Evolutionary conservation across 1,139 yeast species (phyloP).

Genomic region (Pichia norvegensis): DNA sequence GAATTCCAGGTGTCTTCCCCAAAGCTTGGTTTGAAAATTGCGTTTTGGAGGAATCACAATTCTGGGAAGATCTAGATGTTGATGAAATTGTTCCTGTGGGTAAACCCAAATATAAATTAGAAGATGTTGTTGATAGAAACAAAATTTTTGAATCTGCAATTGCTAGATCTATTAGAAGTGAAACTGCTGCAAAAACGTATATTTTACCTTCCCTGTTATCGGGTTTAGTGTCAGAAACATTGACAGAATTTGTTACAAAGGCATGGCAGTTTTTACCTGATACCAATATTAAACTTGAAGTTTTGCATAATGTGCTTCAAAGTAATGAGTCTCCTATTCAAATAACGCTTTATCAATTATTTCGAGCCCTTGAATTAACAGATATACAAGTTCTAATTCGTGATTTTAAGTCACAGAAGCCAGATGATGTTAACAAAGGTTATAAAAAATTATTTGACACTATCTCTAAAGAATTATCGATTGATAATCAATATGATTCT

Average conservation of each 20-base stretch:
- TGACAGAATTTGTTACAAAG: conserved; percentile 20
- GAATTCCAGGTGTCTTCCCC: conserved; percentile 52
- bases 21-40: conserved; percentile 27
- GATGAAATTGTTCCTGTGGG: conserved; percentile 23
- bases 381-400: conserved; percentile 23
- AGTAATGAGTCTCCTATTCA: conserved; percentile 42
- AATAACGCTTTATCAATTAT: conserved; percentile 43
- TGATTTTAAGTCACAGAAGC: conserved; percentile 18
- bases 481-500: conserved; percentile 23
- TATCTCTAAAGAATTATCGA: conserved; percentile 16
- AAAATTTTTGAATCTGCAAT: conserved; percentile 24
- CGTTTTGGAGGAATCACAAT: conserved; percentile 26
- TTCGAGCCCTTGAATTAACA: conserved; percentile 29
- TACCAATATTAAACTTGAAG: conserved; percentile 38
- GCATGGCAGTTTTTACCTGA: conserved; percentile 28
- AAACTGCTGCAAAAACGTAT: conserved; percentile 20
- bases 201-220: conserved; percentile 27
- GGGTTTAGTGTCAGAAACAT: conserved; percentile 22
- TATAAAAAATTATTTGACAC: conserved; percentile 21
- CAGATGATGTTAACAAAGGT: conserved; percentile 20
- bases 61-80: conserved; percentile 16
- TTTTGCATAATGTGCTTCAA: conserved; percentile 49
- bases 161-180: conserved; percentile 17
- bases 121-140: conserved; percentile 24
- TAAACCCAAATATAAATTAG: conserved; percentile 27